Evolutionary conservation across 306 rosid species (phyloP), one percentile per base, ranked within the genome.

Genomic region (Parietaria judaica): DNA sequence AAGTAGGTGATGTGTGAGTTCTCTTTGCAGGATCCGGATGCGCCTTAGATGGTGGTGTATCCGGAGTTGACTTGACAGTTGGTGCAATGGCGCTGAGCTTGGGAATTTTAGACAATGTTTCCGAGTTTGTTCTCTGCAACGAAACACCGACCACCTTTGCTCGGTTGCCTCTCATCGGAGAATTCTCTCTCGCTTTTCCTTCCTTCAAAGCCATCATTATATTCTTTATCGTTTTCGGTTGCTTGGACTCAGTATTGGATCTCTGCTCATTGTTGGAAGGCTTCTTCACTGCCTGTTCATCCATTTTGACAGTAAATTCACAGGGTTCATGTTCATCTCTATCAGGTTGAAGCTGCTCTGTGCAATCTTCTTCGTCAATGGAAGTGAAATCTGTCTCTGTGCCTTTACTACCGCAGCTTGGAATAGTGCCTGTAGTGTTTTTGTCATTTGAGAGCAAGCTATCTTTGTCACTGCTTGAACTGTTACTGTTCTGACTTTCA

Each of bases 401-500:
- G 69, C 76, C 74, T 73, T 75, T 88, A 75, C 58, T 69, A 74
- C 81, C 65, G 72, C 72, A 70, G 65, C 65, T 73, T 0, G 74
- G 66, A 59, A 49, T 71, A 41, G 67, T 54, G 60, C 49, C 72
- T 7, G 76, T 75, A 70, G 74, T 67, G 68, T 62, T 78, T 78
- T 77, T 94, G 64, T 86, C 99, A 68, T 70, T 81, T 63, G 90
- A 86, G 77, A 79, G 76, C 54, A 80, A 79, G 81, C 94, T 79
- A 63, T 94, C 95, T 79, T 72, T 88, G 67, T 94, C 97, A 73
- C 94, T 86, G 62, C 85, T 82, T 36, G 99, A 94, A 78, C 89
- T 78, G 64, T 54, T 79, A 79, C 95, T 88, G 72, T 70, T 88
- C 77, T 86, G 95, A 73, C 99, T 94, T 78, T 86, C 99, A 58